Percentiles rank a stretch among this genome's conserved stretches.
Conservation (phyloP, 805 yeast species). For the Hanseniaspora vineae region DNA sequence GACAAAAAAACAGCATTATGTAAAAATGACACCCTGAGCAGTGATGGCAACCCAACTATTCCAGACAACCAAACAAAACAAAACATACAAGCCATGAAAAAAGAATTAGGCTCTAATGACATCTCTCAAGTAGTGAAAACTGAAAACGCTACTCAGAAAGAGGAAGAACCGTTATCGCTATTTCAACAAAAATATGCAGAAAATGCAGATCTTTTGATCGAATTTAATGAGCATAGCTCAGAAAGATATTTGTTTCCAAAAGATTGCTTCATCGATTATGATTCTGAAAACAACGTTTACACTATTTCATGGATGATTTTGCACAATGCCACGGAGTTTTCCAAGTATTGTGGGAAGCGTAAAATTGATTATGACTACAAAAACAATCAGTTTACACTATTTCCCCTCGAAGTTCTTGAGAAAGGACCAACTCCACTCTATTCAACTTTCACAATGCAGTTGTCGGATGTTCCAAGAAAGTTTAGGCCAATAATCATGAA, state of each 20-base stretch:
- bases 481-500: constrained; percentile 52
- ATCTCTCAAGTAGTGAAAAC: too few relatives aligned
- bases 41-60: background rate
- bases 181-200: constrained; percentile 61
- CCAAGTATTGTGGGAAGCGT: background rate
- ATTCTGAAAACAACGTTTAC: constrained; percentile 17
- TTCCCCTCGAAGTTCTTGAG: constrained; percentile 6
- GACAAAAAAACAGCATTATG: too few relatives aligned
- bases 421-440: constrained; percentile 27
- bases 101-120: too few relatives aligned
- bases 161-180: constrained; percentile 54
- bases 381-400: constrained; percentile 14
- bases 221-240: constrained; percentile 67
- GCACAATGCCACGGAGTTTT: constrained; percentile 12
- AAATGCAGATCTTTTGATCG: constrained; percentile 69
- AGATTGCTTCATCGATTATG: constrained; percentile 54
- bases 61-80: background rate
- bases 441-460: constrained; percentile 53
- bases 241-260: constrained; percentile 67
- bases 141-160: constrained; percentile 7
- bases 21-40: too few relatives aligned
- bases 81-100: background rate
- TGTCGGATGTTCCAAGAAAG: constrained; percentile 53
- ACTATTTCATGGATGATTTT: constrained; percentile 23
- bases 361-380: constrained; percentile 6